Evolutionary conservation across 176 grass and related monocot genomes (phyloP).

Genomic region (Musa schizocarpa): DNA sequence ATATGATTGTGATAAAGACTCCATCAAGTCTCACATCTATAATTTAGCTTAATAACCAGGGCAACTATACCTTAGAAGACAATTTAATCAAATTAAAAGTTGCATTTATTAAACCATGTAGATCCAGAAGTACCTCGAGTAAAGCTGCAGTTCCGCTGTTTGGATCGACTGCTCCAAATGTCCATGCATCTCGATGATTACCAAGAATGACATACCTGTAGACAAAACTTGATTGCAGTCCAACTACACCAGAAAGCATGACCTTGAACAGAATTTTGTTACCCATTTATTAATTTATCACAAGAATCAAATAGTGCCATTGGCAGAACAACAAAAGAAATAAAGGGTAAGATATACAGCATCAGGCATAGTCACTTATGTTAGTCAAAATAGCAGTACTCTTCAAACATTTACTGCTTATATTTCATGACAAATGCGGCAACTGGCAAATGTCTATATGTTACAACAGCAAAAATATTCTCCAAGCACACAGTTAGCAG

Average conservation of each 20-base stretch:
- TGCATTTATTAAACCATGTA: neutral
- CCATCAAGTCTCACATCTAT: neutral
- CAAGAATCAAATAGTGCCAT: neutral
- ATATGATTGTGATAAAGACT: neutral
- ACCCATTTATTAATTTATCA: neutral
- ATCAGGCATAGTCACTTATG: neutral
- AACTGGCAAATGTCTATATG: too few species aligned
- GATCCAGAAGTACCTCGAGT: conserved; percentile 48
- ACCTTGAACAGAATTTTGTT: neutral
- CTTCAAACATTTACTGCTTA: neutral
- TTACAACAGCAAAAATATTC: too few species aligned
- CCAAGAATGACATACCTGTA: conserved; percentile 76
- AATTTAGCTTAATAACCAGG: neutral
- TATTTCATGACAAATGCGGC: neutral
- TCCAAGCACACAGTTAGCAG: neutral
- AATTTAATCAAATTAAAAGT: neutral
- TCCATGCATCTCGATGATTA: conserved; percentile 95
- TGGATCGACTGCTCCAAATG: conserved; percentile 78
- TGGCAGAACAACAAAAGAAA: neutral
- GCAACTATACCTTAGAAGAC: neutral
- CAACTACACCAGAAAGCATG: neutral
- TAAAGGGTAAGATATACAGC: neutral
- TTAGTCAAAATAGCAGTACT: neutral
- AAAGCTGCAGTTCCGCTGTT: conserved; percentile 85
- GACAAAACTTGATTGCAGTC: neutral